Evolutionary conservation across 2,329 filamentous ascomycete species (phyloP), one percentile per base, ranked within the genome.

Genomic region (Bipolaris victoriae): DNA sequence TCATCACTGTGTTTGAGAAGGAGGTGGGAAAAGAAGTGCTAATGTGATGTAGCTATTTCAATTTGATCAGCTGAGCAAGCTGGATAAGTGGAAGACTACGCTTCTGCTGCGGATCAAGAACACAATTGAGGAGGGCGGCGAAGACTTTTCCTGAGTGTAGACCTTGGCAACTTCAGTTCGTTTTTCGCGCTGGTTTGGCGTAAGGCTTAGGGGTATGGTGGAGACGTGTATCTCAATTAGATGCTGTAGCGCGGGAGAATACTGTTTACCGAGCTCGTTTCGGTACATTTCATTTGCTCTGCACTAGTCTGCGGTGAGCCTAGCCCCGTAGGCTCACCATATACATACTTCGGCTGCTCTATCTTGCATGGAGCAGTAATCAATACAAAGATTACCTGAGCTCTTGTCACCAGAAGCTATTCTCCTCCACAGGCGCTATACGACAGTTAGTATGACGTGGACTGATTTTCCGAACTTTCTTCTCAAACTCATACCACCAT

Each of bases 1-100:
- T 79, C 95, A 58, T 29, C 13, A 39, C 1, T 41, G 9, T 9
- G 16, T 31, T 29, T 24, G n/a, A 6, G 9, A 24, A 13, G 11
- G 13, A 7, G 10, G 3, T 40, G 15, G 18, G 6, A 15, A 26
- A 35, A 10, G 3, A 5, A 46, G 11, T 57, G 29, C 58, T 66
- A 22, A 66, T 39, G 5, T 15, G 5, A 11, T 31, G n/a, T 39
- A 70, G 68, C 78, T 96, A 62, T 96, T 90, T 82, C 88, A 94
- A 76, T 98, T 87, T 73, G 92, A 97, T 76, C 91, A 96, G 80
- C 83, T 97, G 80, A 95, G 88, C 80, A 95, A 95, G 82, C 80
- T 98, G 71, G 93, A 97, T 75, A 95, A 94, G 81, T 98, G 94
- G 94, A 97, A 97, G 89, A 97, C 91, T 49, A 91, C 89, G 31